A percentile compares a stretch with the other conserved stretches of the same genome.
Conservation (phyloP, 2,329 filamentous ascomycete species). For the Colletotrichum higginsianum region DNA sequence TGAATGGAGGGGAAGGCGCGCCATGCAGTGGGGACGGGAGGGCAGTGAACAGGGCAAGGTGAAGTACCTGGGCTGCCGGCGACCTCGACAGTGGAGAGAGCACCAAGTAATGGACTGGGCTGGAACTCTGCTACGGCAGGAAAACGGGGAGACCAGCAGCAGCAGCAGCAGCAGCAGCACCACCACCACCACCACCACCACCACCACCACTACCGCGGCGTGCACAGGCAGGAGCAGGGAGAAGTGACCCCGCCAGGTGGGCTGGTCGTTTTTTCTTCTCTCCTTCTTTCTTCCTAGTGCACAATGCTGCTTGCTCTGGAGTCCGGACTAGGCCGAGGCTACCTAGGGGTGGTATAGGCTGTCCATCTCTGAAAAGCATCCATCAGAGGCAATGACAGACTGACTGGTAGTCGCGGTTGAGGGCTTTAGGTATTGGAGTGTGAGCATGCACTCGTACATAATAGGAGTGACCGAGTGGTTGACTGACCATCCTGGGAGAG, state of each 20-base stretch:
- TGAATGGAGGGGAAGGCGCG: slow-evolving; percentile 15
- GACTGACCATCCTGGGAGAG: slow-evolving; percentile 23
- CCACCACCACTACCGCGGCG: no score
- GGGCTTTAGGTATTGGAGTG: no score
- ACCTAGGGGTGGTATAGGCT: background rate
- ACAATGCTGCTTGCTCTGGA: background rate
- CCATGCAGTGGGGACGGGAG: background rate
- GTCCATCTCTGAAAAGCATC: background rate
- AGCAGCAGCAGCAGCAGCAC: no score
- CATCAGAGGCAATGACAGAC: background rate
- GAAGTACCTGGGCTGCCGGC: background rate
- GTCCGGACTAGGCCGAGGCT: background rate
- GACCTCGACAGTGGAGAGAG: slow-evolving; percentile 11
- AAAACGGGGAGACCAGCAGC: background rate
- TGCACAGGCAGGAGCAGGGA: background rate
- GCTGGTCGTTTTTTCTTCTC: background rate
- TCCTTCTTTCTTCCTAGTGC: background rate
- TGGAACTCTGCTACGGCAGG: slow-evolving; percentile 21
- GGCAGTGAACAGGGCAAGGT: background rate
- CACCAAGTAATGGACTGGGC: slow-evolving; percentile 32
- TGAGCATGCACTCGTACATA: no score
- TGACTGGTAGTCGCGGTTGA: no score
- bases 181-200: no score
- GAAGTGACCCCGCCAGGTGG: background rate
- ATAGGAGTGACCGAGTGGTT: background rate